A percentile compares a stretch with the other conserved stretches of the same genome.
phyloP scores from a whole-genome alignment of 495 filamentous ascomycete genomes.

The Podospora fimiseda region DNA sequence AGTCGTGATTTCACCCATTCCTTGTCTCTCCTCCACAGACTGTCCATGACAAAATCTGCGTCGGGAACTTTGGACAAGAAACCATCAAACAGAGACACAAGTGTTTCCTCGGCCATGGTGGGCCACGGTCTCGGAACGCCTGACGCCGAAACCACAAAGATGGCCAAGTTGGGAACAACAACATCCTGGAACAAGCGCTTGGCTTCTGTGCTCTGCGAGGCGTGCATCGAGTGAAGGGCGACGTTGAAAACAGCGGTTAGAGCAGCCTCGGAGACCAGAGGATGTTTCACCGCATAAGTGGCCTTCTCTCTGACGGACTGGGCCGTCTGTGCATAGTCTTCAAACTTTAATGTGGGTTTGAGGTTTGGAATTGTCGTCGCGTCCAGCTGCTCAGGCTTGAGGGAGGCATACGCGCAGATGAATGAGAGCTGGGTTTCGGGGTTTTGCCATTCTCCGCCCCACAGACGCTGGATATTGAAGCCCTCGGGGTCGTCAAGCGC shows the following conservation, averaged over 20 bases:
- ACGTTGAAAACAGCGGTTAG: conserved; percentile 75
- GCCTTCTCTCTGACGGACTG: conserved; percentile 64
- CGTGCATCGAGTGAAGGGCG: conserved; percentile 57
- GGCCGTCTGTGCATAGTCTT: conserved; percentile 68
- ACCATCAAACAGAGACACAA: conserved; percentile 46
- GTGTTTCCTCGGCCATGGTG: conserved; percentile 47
- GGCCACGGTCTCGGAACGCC: conserved; percentile 54
- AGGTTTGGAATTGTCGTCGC: conserved; percentile 74
- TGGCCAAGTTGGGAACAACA: conserved; percentile 60
- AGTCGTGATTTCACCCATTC: conserved; percentile 74
- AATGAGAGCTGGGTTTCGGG: conserved; percentile 85
- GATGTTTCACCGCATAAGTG: conserved; percentile 70
- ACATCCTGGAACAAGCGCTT: conserved; percentile 60
- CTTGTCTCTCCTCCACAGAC: conserved; percentile 81
- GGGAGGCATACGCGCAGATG: conserved; percentile 68
- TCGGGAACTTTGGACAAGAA: conserved; percentile 47
- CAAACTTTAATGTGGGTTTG: conserved; percentile 65
- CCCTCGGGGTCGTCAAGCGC: conserved; percentile 48
- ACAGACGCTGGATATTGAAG: conserved; percentile 73
- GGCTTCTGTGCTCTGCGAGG: conserved; percentile 60
- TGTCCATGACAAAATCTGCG: conserved; percentile 78
- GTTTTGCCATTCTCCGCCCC: conserved; percentile 86
- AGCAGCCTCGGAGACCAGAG: conserved; percentile 81
- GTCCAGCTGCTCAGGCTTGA: conserved; percentile 67
- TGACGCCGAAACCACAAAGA: conserved; percentile 75